Evolutionary conservation across 495 filamentous ascomycete genomes (phyloP), one percentile per base, ranked within the genome.

Genomic region (Xylaria castorea): DNA sequence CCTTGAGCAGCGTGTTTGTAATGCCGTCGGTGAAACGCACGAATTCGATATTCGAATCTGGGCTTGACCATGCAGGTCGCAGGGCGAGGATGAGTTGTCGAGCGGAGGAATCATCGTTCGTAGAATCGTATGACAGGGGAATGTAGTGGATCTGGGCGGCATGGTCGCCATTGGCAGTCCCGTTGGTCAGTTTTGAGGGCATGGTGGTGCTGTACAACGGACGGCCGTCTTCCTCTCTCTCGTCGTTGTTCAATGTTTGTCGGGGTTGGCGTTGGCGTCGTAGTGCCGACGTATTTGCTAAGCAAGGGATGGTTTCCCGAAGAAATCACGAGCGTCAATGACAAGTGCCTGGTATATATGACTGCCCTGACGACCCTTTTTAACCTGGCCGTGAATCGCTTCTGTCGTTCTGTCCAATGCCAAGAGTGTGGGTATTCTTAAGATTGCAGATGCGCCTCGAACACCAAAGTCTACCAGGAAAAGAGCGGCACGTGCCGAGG

Each of bases 21-120:
- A 99, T 99, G 75, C 96, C 96, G 79, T 99, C 96, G 36, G 93
- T 99, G 85, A 98, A 99, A 60, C 91, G 89, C 62, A 94, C 87
- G 75, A 98, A 93, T 79, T 95, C 92, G 72, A 99, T 88, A n/a
- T 90, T 89, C 68, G 93, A 94, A 64, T 87, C 89, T 1, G 87
- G 82, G 22, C 88, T 85, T 71, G 91, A 87, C 96, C 96, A 99
- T 75, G 95, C 89, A 8, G 94, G 97, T 58, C 90, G 89, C 48
- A 98, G 85, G 27, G 93, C 88, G 66, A 95, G 86, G 76, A 97
- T 89, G 46, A 98, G 89, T 50, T 89, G 87, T 64, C 93, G 84
- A 53, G 94, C 94, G 1, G 94, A 94, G 46, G 87, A 86, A 68
- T 93, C 87, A 36, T 92, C 92, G 75, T 94, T 92, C 55, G 89